Conservation (phyloP, 2,329 filamentous ascomycete genomes). For the Bipolaris sorokiniana region DNA sequence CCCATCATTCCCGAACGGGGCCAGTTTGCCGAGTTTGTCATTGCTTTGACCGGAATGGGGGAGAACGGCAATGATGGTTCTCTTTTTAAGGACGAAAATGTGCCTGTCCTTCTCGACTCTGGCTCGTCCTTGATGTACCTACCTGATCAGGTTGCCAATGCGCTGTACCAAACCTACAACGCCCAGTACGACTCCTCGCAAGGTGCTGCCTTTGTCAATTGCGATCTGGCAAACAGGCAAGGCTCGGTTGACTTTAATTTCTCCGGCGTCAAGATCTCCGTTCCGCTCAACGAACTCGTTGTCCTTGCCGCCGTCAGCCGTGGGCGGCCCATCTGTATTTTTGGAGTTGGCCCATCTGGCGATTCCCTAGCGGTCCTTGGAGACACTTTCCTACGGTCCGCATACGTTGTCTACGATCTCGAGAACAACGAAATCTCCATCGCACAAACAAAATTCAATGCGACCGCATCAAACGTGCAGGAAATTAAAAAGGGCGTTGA, state of each 20-base stretch:
- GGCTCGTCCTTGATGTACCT: constrained; percentile 76
- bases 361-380: constrained; percentile 60
- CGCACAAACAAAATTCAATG: constrained; percentile 67
- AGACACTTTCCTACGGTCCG: constrained; percentile 67
- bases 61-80: constrained; percentile 51
- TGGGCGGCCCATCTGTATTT: constrained; percentile 53
- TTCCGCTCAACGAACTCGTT: constrained; percentile 63
- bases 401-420: constrained; percentile 69
- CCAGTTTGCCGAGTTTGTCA: constrained; percentile 61
- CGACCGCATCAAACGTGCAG: constrained; percentile 55
- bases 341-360: constrained; percentile 58
- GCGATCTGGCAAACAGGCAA: constrained; percentile 56
- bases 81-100: constrained; percentile 51
- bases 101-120: constrained; percentile 73
- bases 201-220: constrained; percentile 60
- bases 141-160: constrained; percentile 63
- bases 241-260: constrained; percentile 64
- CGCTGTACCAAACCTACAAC: constrained; percentile 50
- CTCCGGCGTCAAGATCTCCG: constrained; percentile 60
- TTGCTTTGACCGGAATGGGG: constrained; percentile 58
- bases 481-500: constrained; percentile 60
- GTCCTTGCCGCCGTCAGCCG: constrained; percentile 55
- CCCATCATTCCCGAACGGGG: constrained; percentile 60
- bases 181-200: constrained; percentile 51
- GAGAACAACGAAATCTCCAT: constrained; percentile 65